Percentiles rank a stretch among this genome's conserved stretches.
Conservation (phyloP, 2,329 filamentous ascomycete species). For the Paramyrothecium roridum region DNA sequence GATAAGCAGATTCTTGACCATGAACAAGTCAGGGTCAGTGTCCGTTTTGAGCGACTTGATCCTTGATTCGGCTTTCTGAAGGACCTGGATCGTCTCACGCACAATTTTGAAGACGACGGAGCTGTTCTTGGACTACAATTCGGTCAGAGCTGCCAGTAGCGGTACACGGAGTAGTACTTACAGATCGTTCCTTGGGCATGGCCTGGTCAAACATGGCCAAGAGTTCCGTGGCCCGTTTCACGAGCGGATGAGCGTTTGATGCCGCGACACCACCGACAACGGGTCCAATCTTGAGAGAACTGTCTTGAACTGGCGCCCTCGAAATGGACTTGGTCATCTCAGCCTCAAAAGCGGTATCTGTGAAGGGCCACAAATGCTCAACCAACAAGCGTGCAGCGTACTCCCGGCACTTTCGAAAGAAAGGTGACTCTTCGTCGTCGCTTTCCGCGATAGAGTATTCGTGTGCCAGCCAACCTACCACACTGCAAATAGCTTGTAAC, state of each 20-base stretch:
- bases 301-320: slow-evolving; percentile 42
- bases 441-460: slow-evolving; percentile 55
- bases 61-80: slow-evolving; percentile 71
- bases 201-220: slow-evolving; percentile 61
- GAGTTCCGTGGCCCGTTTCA: slow-evolving; percentile 56
- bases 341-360: slow-evolving; percentile 50
- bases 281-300: slow-evolving; percentile 47
- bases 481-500: slow-evolving; percentile 48
- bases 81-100: slow-evolving; percentile 80
- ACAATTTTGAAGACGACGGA: slow-evolving; percentile 69
- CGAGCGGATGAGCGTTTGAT: slow-evolving; percentile 56
- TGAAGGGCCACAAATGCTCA: slow-evolving; percentile 56
- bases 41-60: slow-evolving; percentile 60
- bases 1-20: slow-evolving; percentile 90
- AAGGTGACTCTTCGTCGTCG: slow-evolving; percentile 56
- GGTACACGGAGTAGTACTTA: slow-evolving; percentile 30
- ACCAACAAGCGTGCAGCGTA: slow-evolving; percentile 53
- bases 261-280: slow-evolving; percentile 46
- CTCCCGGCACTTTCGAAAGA: slow-evolving; percentile 51
- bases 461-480: slow-evolving; percentile 55
- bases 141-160: slow-evolving; percentile 9
- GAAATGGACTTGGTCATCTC: slow-evolving; percentile 55
- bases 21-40: slow-evolving; percentile 81
- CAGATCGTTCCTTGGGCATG: slow-evolving; percentile 62
- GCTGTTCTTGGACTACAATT: slow-evolving; percentile 39